These are phyloP conservation scores for Annulohypoxylon truncatum DNA, from an alignment of 2,329 filamentous ascomycete species.

Conservation along the genomic window DNA sequence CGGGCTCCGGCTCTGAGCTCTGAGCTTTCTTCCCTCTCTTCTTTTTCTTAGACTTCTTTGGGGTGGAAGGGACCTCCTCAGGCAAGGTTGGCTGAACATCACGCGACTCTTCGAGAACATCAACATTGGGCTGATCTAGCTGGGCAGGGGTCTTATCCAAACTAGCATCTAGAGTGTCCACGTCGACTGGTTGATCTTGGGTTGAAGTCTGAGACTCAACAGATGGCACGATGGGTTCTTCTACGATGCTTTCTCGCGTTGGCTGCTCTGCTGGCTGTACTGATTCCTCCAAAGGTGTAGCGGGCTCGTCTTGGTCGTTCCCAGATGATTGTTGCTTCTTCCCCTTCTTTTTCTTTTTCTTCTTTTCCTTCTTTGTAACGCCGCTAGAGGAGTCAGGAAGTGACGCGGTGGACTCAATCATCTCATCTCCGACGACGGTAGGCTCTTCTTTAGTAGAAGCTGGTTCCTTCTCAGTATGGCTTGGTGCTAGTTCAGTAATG, in stretches of 20 bases:
- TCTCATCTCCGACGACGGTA: conserved; percentile 3
- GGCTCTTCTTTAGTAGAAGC: background rate
- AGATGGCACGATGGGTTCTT: background rate
- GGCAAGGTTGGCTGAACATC: conserved; percentile 15
- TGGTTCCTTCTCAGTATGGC: background rate
- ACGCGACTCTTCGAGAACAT: conserved; percentile 18
- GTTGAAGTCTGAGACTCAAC: conserved; percentile 10
- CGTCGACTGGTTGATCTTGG: conserved; percentile 24
- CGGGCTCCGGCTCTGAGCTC: conserved; percentile 27
- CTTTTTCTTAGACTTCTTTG: conserved; percentile 53
- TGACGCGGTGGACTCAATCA: conserved; percentile 19
- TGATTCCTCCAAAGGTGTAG: conserved; percentile 15
- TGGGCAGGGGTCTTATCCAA: background rate
- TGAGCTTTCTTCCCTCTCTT: conserved; percentile 44
- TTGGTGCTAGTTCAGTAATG: background rate
- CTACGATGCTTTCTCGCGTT: conserved; percentile 19
- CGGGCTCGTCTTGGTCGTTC: conserved; percentile 19
- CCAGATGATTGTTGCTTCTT: conserved; percentile 37
- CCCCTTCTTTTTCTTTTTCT: conserved; percentile 46
- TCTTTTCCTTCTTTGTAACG: conserved; percentile 43
- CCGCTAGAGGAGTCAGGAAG: conserved; percentile 34
- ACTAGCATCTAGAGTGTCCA: background rate
- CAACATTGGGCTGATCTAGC: conserved; percentile 1
- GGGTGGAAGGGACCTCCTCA: conserved; percentile 27
- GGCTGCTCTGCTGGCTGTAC: conserved; percentile 1